phyloP scores from a whole-genome alignment of 352 stramenopile genomes.

The Halophytophthora batemanensis region DNA sequence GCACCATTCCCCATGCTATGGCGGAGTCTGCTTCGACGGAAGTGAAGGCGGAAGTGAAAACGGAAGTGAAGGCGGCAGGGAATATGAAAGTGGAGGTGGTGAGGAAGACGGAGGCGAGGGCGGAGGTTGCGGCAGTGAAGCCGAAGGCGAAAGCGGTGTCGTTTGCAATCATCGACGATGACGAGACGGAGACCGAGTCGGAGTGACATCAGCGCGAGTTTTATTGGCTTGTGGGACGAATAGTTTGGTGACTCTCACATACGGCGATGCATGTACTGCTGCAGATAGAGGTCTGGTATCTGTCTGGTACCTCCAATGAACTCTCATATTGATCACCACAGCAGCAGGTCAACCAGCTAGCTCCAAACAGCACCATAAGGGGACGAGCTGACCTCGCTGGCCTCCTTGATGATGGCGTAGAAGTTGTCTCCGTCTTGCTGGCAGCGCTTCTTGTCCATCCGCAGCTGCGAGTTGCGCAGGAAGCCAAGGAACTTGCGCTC shows the following conservation, averaged over 20 bases:
- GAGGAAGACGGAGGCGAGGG: background rate
- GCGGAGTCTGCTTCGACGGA: background rate
- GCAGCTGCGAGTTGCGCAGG: conserved; percentile 64
- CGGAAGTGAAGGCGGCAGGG: background rate
- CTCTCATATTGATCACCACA: background rate
- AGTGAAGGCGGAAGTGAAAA: conserved; percentile 6
- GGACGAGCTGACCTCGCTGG: conserved; percentile 33
- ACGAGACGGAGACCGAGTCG: conserved; percentile 30
- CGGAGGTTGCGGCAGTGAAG: background rate
- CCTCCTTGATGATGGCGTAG: conserved; percentile 66
- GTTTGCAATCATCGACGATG: conserved; percentile 24
- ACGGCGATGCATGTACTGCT: background rate
- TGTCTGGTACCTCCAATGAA: background rate
- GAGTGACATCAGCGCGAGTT: conserved; percentile 13
- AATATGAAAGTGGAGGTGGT: background rate
- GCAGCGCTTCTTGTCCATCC: conserved; percentile 49
- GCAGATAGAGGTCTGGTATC: background rate
- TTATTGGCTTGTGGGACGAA: background rate
- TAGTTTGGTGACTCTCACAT: background rate
- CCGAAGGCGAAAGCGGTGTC: conserved; percentile 13
- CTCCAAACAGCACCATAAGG: conserved; percentile 46
- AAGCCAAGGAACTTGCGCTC: conserved; percentile 91
- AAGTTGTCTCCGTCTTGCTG: conserved; percentile 53
- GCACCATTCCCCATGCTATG: no score
- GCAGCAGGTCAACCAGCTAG: conserved; percentile 9